Evolutionary conservation across 306 rosid species (phyloP), one percentile per base, ranked within the genome.

Genomic region (Argentina anserina): DNA sequence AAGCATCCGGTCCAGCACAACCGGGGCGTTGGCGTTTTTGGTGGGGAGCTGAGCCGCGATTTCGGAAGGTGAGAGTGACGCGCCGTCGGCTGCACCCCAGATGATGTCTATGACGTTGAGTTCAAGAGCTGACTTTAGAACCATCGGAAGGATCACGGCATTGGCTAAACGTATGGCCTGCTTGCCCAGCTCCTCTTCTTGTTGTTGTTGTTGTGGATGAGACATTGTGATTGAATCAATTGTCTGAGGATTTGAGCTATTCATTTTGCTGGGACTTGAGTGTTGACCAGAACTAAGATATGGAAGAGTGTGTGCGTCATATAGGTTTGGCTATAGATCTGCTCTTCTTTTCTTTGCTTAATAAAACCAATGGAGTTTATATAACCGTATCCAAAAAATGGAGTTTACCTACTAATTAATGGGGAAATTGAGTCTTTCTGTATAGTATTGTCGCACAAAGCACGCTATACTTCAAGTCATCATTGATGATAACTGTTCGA

Each of bases 1-100:
- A 6, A 83, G 79, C 67, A 83, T 50, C 26, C 83, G 63, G 64
- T 82, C 86, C 58, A 82, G 72, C 58, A 82, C 60, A 3, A 33
- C 25, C 5, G 83, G 21, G 14, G 76, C 42, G 2, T 75, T 28
- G 5, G 78, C 72, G 26, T 79, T 83, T 15, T 40, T 65, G 14
- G 69, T 39, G 21, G 84, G 50, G 28, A 78, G 42, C 75, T 66
- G 67, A 45, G 69, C 75, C 5, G 75, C 78, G 6, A 78, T 79
- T 10, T 78, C 78, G 0, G 56, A 20, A 26, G 80, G 46, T 7
- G 83, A 79, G 71, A 75, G 86, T 65, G 39, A 52, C 29, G 37
- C 68, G 26, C 31, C 78, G 25, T 42, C 28, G 11, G 71, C 78
- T 4, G 86, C 81, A 34, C 55, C 65, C 37, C 70, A 73, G 55